Conservation (phyloP, 2,329 filamentous ascomycete genomes). For the Cytospora schulzeri region DNA sequence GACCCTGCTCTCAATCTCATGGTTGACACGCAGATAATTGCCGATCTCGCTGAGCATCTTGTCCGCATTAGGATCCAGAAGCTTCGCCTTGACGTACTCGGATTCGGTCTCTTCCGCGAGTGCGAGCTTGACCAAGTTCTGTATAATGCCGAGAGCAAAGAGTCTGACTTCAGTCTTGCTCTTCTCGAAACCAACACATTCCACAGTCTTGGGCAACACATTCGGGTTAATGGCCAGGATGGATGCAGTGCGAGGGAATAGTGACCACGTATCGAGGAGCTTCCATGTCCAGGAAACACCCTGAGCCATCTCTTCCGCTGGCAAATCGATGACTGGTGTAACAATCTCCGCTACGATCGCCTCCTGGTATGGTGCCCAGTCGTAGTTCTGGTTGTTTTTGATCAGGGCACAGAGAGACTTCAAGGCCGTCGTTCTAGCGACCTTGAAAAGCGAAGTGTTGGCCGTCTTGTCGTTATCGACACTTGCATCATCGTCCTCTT, state of each 20-base stretch:
- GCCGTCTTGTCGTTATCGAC: constrained; percentile 44
- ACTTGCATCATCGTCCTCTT: constrained; percentile 37
- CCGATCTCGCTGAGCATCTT: constrained; percentile 69
- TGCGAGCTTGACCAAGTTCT: constrained; percentile 65
- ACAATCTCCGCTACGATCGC: constrained; percentile 75
- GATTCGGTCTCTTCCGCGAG: constrained; percentile 56
- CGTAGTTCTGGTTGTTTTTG: constrained; percentile 67
- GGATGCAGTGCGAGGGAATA: constrained; percentile 63
- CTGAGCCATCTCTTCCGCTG: constrained; percentile 85
- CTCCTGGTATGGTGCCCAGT: constrained; percentile 73
- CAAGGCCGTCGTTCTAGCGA: constrained; percentile 70
- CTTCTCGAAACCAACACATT: constrained; percentile 70
- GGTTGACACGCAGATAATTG: constrained; percentile 60
- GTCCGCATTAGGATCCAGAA: constrained; percentile 60
- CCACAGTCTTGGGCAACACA: constrained; percentile 71
- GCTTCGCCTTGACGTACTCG: constrained; percentile 57
- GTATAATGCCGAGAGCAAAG: constrained; percentile 76
- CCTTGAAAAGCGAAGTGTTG: constrained; percentile 62
- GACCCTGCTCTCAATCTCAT: constrained; percentile 68
- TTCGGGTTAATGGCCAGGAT: constrained; percentile 66
- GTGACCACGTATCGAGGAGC: constrained; percentile 80
- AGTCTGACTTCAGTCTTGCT: constrained; percentile 74
- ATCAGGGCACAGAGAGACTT: constrained; percentile 84
- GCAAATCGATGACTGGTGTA: constrained; percentile 73
- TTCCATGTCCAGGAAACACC: constrained; percentile 82